Conservation (phyloP, 2,329 filamentous ascomycete genomes). For the Lasiodiplodia theobromae region DNA sequence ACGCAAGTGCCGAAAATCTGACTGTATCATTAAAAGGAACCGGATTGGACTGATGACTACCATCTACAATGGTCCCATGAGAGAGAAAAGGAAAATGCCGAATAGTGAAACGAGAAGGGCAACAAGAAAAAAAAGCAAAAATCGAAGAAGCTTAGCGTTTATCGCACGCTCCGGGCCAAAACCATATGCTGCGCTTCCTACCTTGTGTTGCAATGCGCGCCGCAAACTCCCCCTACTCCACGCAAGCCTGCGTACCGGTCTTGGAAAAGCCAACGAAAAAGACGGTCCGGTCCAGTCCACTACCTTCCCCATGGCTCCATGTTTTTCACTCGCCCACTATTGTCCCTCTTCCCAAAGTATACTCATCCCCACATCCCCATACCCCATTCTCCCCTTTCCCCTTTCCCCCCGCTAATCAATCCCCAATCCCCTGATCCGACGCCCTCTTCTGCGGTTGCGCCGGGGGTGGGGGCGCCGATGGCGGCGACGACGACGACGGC, state of each 20-base stretch:
- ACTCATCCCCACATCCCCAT: background rate
- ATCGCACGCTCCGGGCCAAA: background rate
- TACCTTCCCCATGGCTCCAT: too few relatives aligned
- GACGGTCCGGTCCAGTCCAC: too few relatives aligned
- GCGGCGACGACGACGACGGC: background rate
- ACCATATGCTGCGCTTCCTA: background rate
- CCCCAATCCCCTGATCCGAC: background rate
- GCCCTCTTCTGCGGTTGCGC: background rate
- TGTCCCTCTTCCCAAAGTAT: background rate
- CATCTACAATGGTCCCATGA: background rate
- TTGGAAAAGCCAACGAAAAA: background rate
- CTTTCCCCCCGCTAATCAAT: background rate
- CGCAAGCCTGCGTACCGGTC: background rate
- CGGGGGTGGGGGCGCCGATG: too few relatives aligned
- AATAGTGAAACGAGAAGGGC: background rate
- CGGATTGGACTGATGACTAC: background rate
- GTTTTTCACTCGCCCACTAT: too few relatives aligned
- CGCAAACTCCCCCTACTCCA: background rate
- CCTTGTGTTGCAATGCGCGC: constrained; percentile 1
- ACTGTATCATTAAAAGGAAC: background rate
- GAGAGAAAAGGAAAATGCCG: background rate
- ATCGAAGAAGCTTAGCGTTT: background rate
- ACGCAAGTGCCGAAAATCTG: background rate
- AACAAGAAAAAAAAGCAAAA: background rate
- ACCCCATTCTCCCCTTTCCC: too few relatives aligned